Percentiles rank a stretch among this genome's conserved stretches.
Conservation (phyloP, 306 rosid genomes). For the Malus domestica region ASM211411v1 NC_041804.1:6366001-6366500, state of each 20-base stretch:
- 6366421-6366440: background rate
- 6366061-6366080: conserved; percentile 65
- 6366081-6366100: conserved; percentile 69
- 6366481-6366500: background rate
- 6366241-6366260: background rate
- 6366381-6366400: background rate
- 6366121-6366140: conserved; percentile 45
- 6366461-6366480: background rate
- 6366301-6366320: conserved; percentile 11
- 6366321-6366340: conserved; percentile 28
- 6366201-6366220: background rate
- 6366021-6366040: conserved; percentile 78
- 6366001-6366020: conserved; percentile 90
- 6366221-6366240: background rate
- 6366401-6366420: background rate
- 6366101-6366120: conserved; percentile 73
- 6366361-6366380: background rate
- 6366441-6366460: background rate
- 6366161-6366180: background rate
- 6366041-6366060: conserved; percentile 73
- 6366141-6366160: background rate
- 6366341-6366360: conserved; percentile 64
- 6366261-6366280: conserved; percentile 21
- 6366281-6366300: conserved; percentile 44
- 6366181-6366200: background rate